Conservation (phyloP, 2,329 filamentous ascomycete genomes). For the Blastomyces emzantsi region DNA sequence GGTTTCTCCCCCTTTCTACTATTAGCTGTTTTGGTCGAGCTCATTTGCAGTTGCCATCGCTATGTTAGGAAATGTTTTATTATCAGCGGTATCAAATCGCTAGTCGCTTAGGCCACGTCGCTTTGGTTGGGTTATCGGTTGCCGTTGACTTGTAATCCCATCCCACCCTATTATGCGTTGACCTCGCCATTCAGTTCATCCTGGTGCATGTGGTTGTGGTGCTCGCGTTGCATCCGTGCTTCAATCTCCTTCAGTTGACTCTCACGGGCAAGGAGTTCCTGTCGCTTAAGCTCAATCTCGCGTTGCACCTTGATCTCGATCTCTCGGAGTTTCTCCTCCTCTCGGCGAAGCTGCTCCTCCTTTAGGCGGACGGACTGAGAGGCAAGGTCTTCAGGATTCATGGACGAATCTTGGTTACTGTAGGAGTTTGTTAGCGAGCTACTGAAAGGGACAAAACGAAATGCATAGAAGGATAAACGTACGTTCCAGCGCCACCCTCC, state of each 20-base stretch:
- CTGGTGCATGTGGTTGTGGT: constrained; percentile 38
- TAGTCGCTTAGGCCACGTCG: neutral
- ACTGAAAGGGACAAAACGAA: neutral
- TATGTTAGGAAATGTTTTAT: neutral
- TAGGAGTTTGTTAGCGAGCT: constrained; percentile 9
- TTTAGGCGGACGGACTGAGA: constrained; percentile 97
- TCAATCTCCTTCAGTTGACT: constrained; percentile 98
- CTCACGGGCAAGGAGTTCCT: constrained; percentile 93
- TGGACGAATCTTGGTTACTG: constrained; percentile 16
- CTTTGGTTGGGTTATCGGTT: neutral
- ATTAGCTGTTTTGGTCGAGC: constrained; percentile 4
- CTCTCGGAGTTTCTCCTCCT: constrained; percentile 99
- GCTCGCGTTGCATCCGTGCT: constrained; percentile 88
- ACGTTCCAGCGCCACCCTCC: constrained; percentile 79
- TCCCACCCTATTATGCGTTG: constrained; percentile 20
- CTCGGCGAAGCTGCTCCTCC: constrained; percentile 97
- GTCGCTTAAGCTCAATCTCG: constrained; percentile 99
- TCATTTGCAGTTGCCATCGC: neutral
- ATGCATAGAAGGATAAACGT: constrained; percentile 41
- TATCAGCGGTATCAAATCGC: constrained; percentile 9
- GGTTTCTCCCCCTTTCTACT: neutral
- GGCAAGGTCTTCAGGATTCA: constrained; percentile 75
- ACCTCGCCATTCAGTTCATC: constrained; percentile 25
- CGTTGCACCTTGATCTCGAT: constrained; percentile 99
- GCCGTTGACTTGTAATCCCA: constrained; percentile 19